Evolutionary conservation across 2,329 filamentous ascomycete genomes (phyloP), one percentile per base, ranked within the genome.

Genomic region (Aspergillus ochraceoroseus): DNA sequence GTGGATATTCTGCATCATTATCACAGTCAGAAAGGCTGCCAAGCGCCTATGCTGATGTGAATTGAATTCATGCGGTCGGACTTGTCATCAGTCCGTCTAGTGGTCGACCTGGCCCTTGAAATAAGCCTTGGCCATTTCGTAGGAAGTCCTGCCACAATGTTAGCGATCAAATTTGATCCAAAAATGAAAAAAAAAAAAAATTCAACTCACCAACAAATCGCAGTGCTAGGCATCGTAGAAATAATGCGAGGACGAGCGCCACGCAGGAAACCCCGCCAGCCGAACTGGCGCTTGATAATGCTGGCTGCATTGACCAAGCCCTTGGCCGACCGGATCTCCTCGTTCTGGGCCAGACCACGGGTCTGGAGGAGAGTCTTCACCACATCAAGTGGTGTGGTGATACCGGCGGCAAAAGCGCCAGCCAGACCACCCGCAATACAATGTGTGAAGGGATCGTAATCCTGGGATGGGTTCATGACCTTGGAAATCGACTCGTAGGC

Each of bases 351-450:
- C 32, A 83, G 85, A 36, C 92, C 92, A 57, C 90, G 79, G 6
- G 92, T 98, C 67, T 98, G 92, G 54, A 98, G 70, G 66, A 98
- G 81, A 1, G 92, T 98, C 75, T 98, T 98, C 65, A 98, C 92
- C 25, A 98, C 92, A 59, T 98, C 92, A 72, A 98, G 82, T 3
- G 92, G 92, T 0, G 92, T 98, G 2, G 92, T 98, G 34, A 96
- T 73, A 31, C 87, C 92, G 13, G 92, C 90, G 2, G 92, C 92
- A 56, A 96, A 82, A 4, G 92, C 92, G 63, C 92, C 92, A 13
- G 90, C 92, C 45, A 96, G 73, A 47, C 87, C 92, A 61, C 92
- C 92, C 12, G 92, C 90, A 42, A 88, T 75, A 61, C 90, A 96
- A 68, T 98, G 92, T 30, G 89, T 95, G 54, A 90, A 74, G 1